These are phyloP conservation scores for Drechslerella dactyloides DNA, from an alignment of 2,329 filamentous ascomycete species.

Conservation along the genomic window DNA sequence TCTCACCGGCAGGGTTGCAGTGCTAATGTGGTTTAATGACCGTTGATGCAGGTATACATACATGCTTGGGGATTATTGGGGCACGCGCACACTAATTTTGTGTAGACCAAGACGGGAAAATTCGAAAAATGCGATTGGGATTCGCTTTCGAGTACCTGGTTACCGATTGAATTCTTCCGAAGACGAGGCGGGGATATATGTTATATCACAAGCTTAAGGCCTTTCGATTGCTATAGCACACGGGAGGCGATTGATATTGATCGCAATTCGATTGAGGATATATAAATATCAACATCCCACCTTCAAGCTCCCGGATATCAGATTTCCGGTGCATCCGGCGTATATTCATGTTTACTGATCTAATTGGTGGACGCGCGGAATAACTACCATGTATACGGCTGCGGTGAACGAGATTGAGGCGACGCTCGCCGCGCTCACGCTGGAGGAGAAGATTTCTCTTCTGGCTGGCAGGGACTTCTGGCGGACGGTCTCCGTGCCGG, in stretches of 20 bases:
- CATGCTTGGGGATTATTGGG: neutral
- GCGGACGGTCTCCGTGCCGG: constrained; percentile 70
- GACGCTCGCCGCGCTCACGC: constrained; percentile 37
- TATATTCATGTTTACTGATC: too few relatives aligned
- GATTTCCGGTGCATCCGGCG: too few relatives aligned
- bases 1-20: constrained; percentile 11
- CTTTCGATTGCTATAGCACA: neutral
- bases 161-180: constrained; percentile 49
- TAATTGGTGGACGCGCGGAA: too few relatives aligned
- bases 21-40: too few relatives aligned
- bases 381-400: constrained; percentile 25
- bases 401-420: constrained; percentile 38
- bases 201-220: neutral
- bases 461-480: constrained; percentile 64
- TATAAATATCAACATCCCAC: constrained; percentile 18
- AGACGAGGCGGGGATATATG: constrained; percentile 34
- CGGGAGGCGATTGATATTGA: neutral
- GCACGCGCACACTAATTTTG: neutral
- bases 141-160: constrained; percentile 2
- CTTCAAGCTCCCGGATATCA: neutral
- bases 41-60: too few relatives aligned
- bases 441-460: constrained; percentile 52
- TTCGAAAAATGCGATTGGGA: constrained; percentile 3
- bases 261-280: constrained; percentile 14
- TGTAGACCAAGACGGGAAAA: constrained; percentile 31